Evolutionary conservation across 2,329 filamentous ascomycete genomes (phyloP), one percentile per base, ranked within the genome.

Genomic region (Exophiala oligosperma): DNA sequence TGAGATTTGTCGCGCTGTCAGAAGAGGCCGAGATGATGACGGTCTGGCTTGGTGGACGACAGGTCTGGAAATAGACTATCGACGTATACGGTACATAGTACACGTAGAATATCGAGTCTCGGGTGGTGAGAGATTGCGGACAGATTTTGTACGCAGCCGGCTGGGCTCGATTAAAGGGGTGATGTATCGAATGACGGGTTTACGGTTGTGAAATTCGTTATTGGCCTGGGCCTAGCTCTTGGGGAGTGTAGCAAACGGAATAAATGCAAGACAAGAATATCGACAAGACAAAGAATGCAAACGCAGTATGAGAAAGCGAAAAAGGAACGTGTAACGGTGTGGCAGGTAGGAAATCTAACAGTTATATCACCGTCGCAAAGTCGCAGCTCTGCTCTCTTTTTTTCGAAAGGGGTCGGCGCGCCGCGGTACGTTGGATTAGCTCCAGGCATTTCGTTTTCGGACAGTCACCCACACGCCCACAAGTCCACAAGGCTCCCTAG

Each of bases 41-140:
- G 52, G 57, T 52, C 52, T 60, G 49, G 49, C 37, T 35, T 54
- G 48, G 49, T 54, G 50, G 48, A 47, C 44, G 61, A 58, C 53
- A 58, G 49, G 55, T 57, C 49, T 57, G 32, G 17, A 32, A 52
- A 54, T 41, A 49, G 41, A 35, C 47, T 40, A 47, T 47, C 32
- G 29, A 52, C 47, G 38, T 28, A 41, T 28, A 49, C 48, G 46
- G 46, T 48, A 48, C 46, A 60, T 52, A 47, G 52, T 53, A 63
- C 61, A 63, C 58, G 61, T 63, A 60, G 55, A 54, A 24, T 54
- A 24, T 59, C 55, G 55, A 60, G 58, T 63, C 58, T 63, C 61
- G 61, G 61, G 49, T 63, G 53, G 52, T 24, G 17, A 35, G 32
- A 38, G 53, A 63, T 61, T 61, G 55, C 54, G 52, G 54, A 49